Base-by-base conservation (phyloP, 805 yeast genomes). In the Schizosaccharomyces cryophilus region DNA sequence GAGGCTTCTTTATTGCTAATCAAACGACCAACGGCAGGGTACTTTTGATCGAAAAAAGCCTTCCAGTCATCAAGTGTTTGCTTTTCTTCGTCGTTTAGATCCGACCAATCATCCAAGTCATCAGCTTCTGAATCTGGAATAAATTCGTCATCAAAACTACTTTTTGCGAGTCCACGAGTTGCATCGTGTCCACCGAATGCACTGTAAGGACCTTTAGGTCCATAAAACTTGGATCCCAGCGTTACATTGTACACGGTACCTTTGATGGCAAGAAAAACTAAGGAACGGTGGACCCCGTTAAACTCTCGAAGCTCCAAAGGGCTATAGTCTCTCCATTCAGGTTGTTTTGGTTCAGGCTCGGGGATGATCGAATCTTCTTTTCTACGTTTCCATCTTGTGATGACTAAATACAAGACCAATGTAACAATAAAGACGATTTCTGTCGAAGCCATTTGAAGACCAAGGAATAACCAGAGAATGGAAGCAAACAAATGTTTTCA, bases 41-140 rank as follows among this genome's bases (percentile, higher is more conserved):
- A 93, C 74, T 93, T 93, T 66, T 78, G 79, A 61, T 76, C 81
- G 68, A 93, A 90, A 71, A 84, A 87, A 48, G 77, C 80, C 64
- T 80, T 87, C 98, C 98, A 93, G 58, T 83, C 85, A 64, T 84
- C 79, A 66, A 94, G 74, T 3, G 90, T 77, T 62, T 80, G 83
- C 54, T 65, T 65, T 66, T 93, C 95, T 9, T 75, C 77, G 5
- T 72, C 73, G 0, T 75, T 72, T 65, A 93, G 77, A 64, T 81
- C 90, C 0, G 71, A 67, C 62, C 93, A 75, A 5, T 73, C 73
- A 67, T 93, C 98, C 63, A 93, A 78, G 4, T 95, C 94, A 68
- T 84, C 75, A 15, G 51, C 51, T 64, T 82, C 86, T 68, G 86
- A 74, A 9, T 83, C 78, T 47, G 82, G 84, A 31, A 93, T 74